Conservation (phyloP, 768 basidiomycete species). For the Dioszegia crocea region DNA sequence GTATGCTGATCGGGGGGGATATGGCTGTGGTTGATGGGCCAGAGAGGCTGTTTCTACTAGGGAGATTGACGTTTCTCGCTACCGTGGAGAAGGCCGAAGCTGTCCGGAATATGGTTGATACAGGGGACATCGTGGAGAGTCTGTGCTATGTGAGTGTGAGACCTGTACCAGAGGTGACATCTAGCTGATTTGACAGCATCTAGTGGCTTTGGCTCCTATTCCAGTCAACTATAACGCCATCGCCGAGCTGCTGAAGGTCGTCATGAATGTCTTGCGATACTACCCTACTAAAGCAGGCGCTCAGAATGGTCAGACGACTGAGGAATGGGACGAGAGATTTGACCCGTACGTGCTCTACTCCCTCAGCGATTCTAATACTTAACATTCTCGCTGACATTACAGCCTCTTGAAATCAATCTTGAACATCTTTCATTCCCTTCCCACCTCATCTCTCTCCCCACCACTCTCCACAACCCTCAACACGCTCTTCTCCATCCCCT, state of each 20-base stretch:
- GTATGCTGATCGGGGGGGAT: slow-evolving; percentile 1
- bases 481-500: slow-evolving; percentile 71
- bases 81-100: slow-evolving; percentile 26
- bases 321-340: slow-evolving; percentile 69
- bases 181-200: slow-evolving; percentile 23
- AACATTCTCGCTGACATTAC: slow-evolving; percentile 1
- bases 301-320: slow-evolving; percentile 59
- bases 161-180: not conserved
- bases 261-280: slow-evolving; percentile 83
- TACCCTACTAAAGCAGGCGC: slow-evolving; percentile 42
- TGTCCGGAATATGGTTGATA: slow-evolving; percentile 40
- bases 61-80: slow-evolving; percentile 33
- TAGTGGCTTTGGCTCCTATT: slow-evolving; percentile 50
- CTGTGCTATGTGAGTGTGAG: slow-evolving; percentile 35
- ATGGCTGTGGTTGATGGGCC: not conserved
- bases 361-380: not conserved
- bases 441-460: slow-evolving; percentile 60
- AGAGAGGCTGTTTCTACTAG: slow-evolving; percentile 38
- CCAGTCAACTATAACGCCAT: slow-evolving; percentile 66
- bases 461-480: slow-evolving; percentile 81
- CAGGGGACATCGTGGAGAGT: slow-evolving; percentile 32
- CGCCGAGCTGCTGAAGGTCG: slow-evolving; percentile 76
- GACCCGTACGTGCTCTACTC: slow-evolving; percentile 59
- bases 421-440: slow-evolving; percentile 64
- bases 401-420: slow-evolving; percentile 71